phyloP scores from a whole-genome alignment of 208 protist species.

The Eutreptiella sp. region DNA sequence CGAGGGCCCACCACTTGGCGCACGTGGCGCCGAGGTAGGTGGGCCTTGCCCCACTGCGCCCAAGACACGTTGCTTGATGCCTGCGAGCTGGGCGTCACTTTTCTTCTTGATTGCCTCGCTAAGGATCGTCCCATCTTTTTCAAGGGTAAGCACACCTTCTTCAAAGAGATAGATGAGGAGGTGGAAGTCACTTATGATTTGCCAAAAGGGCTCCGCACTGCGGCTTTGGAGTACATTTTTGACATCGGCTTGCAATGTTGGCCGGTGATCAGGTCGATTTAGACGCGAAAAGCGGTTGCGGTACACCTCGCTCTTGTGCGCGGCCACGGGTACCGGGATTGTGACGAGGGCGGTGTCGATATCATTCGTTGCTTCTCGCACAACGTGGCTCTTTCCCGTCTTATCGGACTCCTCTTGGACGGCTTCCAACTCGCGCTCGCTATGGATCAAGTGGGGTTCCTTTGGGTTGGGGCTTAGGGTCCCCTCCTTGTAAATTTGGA shows the following conservation, averaged over 20 bases:
- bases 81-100: too few species aligned
- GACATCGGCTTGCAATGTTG: conserved; percentile 60
- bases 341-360: conserved; percentile 78
- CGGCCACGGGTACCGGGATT: conserved; percentile 68
- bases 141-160: too few species aligned
- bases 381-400: conserved; percentile 31
- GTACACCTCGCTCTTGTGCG: conserved; percentile 64
- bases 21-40: too few species aligned
- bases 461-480: background rate
- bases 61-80: too few species aligned
- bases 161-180: conserved; percentile 73
- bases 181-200: conserved; percentile 78
- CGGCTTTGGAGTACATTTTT: conserved; percentile 66
- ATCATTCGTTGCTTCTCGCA: conserved; percentile 48
- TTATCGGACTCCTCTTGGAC: conserved; percentile 15
- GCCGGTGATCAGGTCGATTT: conserved; percentile 61
- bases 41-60: too few species aligned
- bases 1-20: too few species aligned
- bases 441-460: background rate
- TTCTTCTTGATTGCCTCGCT: too few species aligned
- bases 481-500: conserved; percentile 17
- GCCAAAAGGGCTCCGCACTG: conserved; percentile 43
- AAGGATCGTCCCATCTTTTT: too few species aligned
- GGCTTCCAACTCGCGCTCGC: conserved; percentile 14
- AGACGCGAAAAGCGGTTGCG: conserved; percentile 71